Base-by-base conservation (phyloP, 179 eudicot genomes). In the Drosera spatulata region DNA sequence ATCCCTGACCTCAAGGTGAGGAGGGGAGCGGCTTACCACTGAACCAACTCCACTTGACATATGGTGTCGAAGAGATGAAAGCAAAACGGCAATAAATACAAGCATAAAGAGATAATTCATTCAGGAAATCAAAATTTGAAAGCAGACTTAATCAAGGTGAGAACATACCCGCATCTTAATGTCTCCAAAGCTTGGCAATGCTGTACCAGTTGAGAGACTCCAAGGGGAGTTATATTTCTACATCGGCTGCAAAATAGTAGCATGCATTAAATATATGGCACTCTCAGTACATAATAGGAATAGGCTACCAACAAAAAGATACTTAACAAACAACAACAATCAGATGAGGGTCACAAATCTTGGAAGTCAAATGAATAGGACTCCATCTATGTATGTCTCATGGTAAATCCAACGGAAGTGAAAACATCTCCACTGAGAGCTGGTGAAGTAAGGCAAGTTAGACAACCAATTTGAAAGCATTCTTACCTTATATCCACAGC, bases 401-500 rank as follows among this genome's bases (percentile, higher is more conserved):
- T 22, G 33, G 33, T 22, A 22, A 22, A 22, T 22, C 33, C 33
- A 22, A 22, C 33, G 33, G 37, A 33, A 3, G 22, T 53, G 4
- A 53, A 11, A 2, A 7, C 8, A 53, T 13, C 33, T 53, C 22
- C 4, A 4, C 2, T 6, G 7, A 10, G 49, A 46, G 11, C 49
- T 46, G 49, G 49, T 46, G 49, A 1, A 46, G 6, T 10, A 9
- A 42, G 49, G 3, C 14, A 7, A 58, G 4, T 2, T 39, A 41
- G 61, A 7, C 11, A 60, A 11, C 3, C 12, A 49, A 48, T 45
- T 3, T 60, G 13, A 47, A 60, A 2, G 55, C 63, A 50, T 54
- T 7, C n/a, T 52, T 77, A 88, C 98, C 98, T 91, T 72, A 88
- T 85, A 79, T 91, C 96, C 48, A 86, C 87, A 55, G 96, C 95